Evolutionary conservation across 768 basidiomycete species (phyloP).

Genomic region (Asterophora parasitica): DNA sequence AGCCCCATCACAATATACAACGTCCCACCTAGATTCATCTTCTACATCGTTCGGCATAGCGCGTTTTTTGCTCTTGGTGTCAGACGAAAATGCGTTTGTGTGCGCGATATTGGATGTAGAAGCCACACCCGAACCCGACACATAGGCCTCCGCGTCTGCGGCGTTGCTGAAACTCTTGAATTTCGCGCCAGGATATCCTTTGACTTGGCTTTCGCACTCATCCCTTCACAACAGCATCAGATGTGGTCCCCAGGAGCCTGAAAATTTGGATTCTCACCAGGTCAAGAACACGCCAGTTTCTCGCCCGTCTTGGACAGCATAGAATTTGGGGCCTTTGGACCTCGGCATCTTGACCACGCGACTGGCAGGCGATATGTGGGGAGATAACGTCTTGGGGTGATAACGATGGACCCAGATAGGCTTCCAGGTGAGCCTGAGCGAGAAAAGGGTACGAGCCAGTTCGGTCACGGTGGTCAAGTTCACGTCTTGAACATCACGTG

Average conservation of each 20-base stretch:
- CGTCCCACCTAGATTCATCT: slow-evolving; percentile 31
- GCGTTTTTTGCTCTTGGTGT: slow-evolving; percentile 31
- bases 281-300: slow-evolving; percentile 60
- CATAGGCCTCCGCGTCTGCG: slow-evolving; percentile 57
- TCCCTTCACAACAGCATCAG: slow-evolving; percentile 40
- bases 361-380: background rate
- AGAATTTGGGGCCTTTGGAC: slow-evolving; percentile 45
- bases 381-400: background rate
- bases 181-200: slow-evolving; percentile 54
- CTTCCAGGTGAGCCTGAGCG: slow-evolving; percentile 3
- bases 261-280: slow-evolving; percentile 43
- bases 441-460: slow-evolving; percentile 9
- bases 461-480: no score
- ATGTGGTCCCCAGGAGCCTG: slow-evolving; percentile 3
- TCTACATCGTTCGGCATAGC: slow-evolving; percentile 19
- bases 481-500: background rate
- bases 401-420: slow-evolving; percentile 8
- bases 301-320: slow-evolving; percentile 68
- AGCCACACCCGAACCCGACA: slow-evolving; percentile 18
- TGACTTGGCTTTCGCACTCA: slow-evolving; percentile 66
- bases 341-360: slow-evolving; percentile 16
- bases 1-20: slow-evolving; percentile 87
- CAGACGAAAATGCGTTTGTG: background rate
- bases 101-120: background rate
- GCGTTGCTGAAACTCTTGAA: slow-evolving; percentile 64